Base-by-base conservation (phyloP, 192 early-diverging fungal genomes). In the Entrophospora sp. region DNA sequence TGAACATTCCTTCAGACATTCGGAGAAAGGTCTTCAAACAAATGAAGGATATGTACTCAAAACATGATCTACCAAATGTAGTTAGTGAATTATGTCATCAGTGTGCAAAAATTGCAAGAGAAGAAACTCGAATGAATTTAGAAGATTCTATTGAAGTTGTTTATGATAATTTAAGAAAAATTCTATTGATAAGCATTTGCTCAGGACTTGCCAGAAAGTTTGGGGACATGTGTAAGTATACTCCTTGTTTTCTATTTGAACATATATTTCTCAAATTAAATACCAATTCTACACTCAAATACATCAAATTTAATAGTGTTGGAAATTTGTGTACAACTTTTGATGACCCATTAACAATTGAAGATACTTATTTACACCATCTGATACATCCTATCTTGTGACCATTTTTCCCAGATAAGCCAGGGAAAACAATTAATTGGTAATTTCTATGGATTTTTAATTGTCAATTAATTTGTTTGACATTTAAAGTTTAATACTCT, bases 261-360 rank as follows among this genome's bases (percentile, higher is more conserved):
- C n/a, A n/a, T n/a, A n/a, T 59, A 59, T 59, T 59, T 42, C 24
- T 59, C 14, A 59, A 42, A 28, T 59, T 59, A 40, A 9, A 9
- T 9, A 40, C 6, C 14, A 40, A 40, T 40, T 40, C 38, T 6
- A 40, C 38, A 59, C 9, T 59, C 24, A 59, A 5, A 32, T 32
- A 53, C 5, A 25, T 31, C 28, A 25, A 53, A 40, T 42, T 40
- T 40, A 40, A 40, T 40, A 59, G 37, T 42, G 57, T 10, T 40
- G 57, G 40, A 16, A 59, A 59, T 42, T 59, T 34, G 37, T 16
- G 12, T 13, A 40, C 57, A 27, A 59, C 18, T 59, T 59, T 59
- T 59, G 14, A 59, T 40, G 27, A 5, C 27, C 37, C 37, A 40
- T 22, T 2, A 59, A 42, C 18, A 37, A 59, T 59, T 40, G 57